Evolutionary conservation across 1,284 basidiomycete species (phyloP).

Genomic region (Termitomyces sp.): DNA sequence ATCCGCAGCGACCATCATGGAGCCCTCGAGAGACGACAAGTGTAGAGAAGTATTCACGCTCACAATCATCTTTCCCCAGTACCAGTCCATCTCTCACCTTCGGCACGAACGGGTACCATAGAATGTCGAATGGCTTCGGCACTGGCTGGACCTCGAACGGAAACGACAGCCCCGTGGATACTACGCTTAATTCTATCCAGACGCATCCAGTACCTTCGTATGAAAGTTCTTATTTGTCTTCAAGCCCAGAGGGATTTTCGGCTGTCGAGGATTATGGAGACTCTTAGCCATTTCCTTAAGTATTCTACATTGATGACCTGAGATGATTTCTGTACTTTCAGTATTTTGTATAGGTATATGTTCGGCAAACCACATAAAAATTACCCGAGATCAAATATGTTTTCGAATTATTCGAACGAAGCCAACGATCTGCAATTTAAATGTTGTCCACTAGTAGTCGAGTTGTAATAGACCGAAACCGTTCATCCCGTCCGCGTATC

Average conservation of each 20-base stretch:
- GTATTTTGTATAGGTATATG: neutral
- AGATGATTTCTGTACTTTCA: slow-evolving; percentile 1
- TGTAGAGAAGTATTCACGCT: slow-evolving; percentile 26
- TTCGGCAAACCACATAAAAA: neutral
- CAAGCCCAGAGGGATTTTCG: slow-evolving; percentile 34
- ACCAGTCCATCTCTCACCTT: slow-evolving; percentile 14
- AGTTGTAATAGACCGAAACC: neutral
- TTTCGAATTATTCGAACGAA: neutral
- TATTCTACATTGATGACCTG: neutral
- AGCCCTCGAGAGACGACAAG: slow-evolving; percentile 25
- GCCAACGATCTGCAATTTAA: neutral
- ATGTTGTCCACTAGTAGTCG: neutral
- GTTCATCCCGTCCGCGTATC: neutral
- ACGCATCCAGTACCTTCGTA: slow-evolving; percentile 29
- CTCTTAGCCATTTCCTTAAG: slow-evolving; percentile 13
- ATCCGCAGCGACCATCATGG: slow-evolving; percentile 28
- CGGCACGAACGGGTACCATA: slow-evolving; percentile 27
- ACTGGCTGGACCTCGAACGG: slow-evolving; percentile 33
- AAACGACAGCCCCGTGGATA: slow-evolving; percentile 23
- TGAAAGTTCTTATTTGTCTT: slow-evolving; percentile 30
- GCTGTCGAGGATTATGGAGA: slow-evolving; percentile 34
- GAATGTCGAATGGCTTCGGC: slow-evolving; percentile 29
- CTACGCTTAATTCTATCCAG: slow-evolving; percentile 30
- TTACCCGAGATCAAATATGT: neutral
- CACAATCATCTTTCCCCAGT: slow-evolving; percentile 27